Evolutionary conservation across 192 early-diverging fungal genomes (phyloP).

Genomic region (Entomortierella parvispora): DNA sequence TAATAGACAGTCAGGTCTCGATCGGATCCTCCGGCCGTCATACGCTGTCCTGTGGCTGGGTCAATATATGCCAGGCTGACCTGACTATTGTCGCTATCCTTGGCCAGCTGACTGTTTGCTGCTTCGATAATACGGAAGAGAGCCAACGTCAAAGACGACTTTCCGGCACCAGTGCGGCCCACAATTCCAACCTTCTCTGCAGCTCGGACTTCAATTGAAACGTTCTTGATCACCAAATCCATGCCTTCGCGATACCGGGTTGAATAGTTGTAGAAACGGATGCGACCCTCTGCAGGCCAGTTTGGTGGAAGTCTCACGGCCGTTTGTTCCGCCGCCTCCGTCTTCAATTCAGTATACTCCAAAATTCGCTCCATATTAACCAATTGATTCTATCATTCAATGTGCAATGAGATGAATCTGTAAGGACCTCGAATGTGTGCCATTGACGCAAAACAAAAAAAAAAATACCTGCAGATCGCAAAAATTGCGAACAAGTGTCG

Average conservation of each 20-base stretch:
- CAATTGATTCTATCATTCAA: constrained; percentile 37
- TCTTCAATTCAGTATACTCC: constrained; percentile 48
- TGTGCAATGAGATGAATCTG: too few species aligned
- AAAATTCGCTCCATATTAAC: constrained; percentile 42
- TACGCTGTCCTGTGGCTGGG: too few species aligned
- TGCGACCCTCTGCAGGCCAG: constrained; percentile 78
- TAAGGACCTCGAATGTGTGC: too few species aligned
- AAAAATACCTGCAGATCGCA: constrained; percentile 70
- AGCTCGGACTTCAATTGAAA: constrained; percentile 70
- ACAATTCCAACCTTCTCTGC: constrained; percentile 89
- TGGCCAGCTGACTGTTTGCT: constrained; percentile 58
- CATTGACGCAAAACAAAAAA: background rate
- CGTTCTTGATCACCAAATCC: constrained; percentile 76
- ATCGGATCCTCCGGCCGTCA: background rate
- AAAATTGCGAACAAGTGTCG: constrained; percentile 78
- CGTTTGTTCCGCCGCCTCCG: constrained; percentile 37
- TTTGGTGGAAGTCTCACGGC: constrained; percentile 18
- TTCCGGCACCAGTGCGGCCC: constrained; percentile 70
- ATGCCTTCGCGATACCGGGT: constrained; percentile 78
- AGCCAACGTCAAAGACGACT: constrained; percentile 61
- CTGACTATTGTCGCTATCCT: constrained; percentile 51
- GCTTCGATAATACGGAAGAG: constrained; percentile 62
- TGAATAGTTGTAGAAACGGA: constrained; percentile 77
- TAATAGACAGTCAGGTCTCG: constrained; percentile 61
- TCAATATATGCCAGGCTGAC: constrained; percentile 9